Conservation (phyloP, 2,329 filamentous ascomycete genomes). For the Talaromyces sp. region DNA sequence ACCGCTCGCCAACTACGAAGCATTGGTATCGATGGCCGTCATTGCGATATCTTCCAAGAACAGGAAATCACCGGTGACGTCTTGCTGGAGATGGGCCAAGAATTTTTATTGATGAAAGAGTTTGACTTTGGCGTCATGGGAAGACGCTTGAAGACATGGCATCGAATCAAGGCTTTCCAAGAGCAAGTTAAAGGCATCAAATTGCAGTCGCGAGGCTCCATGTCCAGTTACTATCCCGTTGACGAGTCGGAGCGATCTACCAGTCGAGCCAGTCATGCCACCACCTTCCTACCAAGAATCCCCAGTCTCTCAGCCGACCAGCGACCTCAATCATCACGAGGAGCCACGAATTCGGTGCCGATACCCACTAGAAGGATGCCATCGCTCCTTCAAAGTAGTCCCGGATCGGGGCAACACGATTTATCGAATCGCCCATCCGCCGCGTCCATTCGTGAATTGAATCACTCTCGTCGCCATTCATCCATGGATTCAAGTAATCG, state of each 20-base stretch:
- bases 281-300: conserved; percentile 40
- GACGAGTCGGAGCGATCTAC: conserved; percentile 41
- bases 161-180: conserved; percentile 88
- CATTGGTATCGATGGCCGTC: conserved; percentile 75
- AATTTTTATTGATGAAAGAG: conserved; percentile 89
- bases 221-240: conserved; percentile 38
- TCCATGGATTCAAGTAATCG: conserved; percentile 66
- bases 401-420: conserved; percentile 38
- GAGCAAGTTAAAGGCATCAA: conserved; percentile 70
- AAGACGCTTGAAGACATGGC: conserved; percentile 86
- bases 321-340: conserved; percentile 21
- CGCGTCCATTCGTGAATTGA: conserved; percentile 73
- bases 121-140: conserved; percentile 92
- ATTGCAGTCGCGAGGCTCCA: conserved; percentile 32
- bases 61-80: conserved; percentile 96
- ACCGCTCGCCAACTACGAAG: conserved; percentile 88
- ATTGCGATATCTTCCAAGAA: conserved; percentile 90
- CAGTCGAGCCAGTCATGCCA: conserved; percentile 32
- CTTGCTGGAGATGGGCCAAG: conserved; percentile 88
- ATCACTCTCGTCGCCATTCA: conserved; percentile 82
- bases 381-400: conserved; percentile 22
- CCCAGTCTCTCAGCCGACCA: conserved; percentile 33
- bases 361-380: conserved; percentile 28
- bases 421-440: conserved; percentile 61
- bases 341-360: conserved; percentile 21